phyloP scores from a whole-genome alignment of 208 protist genomes.

The Wallacemonas sp. region DNA sequence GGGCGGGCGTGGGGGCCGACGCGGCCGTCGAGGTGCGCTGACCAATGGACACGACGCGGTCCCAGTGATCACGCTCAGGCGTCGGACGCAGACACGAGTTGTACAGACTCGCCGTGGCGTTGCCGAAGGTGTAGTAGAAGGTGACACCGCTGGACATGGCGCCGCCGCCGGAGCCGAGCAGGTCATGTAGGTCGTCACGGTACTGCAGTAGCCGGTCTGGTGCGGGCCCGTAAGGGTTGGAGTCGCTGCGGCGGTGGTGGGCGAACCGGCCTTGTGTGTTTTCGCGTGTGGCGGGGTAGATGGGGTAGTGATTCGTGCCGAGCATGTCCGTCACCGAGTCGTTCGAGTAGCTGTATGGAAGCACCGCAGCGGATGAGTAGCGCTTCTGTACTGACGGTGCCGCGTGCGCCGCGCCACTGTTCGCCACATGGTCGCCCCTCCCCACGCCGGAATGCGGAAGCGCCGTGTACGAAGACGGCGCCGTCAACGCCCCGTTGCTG shows the following conservation, averaged over 20 bases:
- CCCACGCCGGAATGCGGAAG: neutral
- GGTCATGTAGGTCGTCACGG: constrained; percentile 27
- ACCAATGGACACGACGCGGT: neutral
- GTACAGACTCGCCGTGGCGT: constrained; percentile 49
- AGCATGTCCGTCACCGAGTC: constrained; percentile 40
- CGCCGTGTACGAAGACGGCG: neutral
- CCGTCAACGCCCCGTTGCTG: constrained; percentile 2
- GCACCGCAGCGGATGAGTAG: constrained; percentile 6
- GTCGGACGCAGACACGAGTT: constrained; percentile 44
- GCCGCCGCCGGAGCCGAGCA: constrained; percentile 35
- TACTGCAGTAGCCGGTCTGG: constrained; percentile 7
- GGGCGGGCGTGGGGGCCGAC: neutral
- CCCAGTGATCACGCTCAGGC: constrained; percentile 38
- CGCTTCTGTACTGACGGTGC: neutral
- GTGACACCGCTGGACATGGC: constrained; percentile 39
- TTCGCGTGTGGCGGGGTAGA: constrained; percentile 3
- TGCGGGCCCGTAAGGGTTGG: neutral
- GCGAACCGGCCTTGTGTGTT: neutral
- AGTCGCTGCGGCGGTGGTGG: neutral
- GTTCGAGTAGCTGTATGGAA: constrained; percentile 36
- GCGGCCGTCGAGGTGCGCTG: constrained; percentile 16
- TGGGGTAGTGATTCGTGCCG: constrained; percentile 39
- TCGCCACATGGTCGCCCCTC: too few relatives aligned
- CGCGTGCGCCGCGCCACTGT: neutral
- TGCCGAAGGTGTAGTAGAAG: constrained; percentile 61